Conservation (phyloP, 1,284 basidiomycete genomes). For the Boletus putidus region DNA sequence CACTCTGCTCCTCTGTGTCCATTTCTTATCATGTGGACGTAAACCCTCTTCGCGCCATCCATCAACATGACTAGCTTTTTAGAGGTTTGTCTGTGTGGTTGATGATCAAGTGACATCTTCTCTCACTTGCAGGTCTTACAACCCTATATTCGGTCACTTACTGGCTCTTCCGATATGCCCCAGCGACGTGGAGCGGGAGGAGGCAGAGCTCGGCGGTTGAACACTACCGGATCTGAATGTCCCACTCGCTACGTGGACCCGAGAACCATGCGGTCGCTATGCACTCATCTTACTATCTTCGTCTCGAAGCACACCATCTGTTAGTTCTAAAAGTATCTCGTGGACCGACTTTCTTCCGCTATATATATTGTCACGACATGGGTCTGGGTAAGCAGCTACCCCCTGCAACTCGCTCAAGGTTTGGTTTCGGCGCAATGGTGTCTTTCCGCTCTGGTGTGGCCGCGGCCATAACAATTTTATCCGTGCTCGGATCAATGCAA, state of each 20-base stretch:
- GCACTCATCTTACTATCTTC: conserved; percentile 1
- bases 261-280: conserved; percentile 1
- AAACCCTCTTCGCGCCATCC: background rate
- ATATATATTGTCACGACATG: conserved; percentile 23
- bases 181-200: no score
- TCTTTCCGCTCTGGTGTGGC: conserved; percentile 16
- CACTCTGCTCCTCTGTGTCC: background rate
- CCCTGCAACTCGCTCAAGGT: conserved; percentile 3
- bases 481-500: conserved; percentile 15
- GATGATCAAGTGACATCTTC: background rate
- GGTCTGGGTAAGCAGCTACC: background rate
- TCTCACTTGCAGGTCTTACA: background rate
- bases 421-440: conserved; percentile 23
- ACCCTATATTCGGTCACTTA: conserved; percentile 8
- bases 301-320: background rate
- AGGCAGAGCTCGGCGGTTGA: no score
- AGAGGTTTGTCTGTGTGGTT: background rate
- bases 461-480: conserved; percentile 8
- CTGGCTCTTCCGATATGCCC: no score
- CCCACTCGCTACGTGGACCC: background rate
- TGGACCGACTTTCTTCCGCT: background rate
- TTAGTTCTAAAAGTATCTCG: background rate
- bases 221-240: no score
- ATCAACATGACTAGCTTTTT: background rate
- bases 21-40: background rate